Evolutionary conservation across 163 green algal genomes (phyloP), one percentile per base, ranked within the genome.

Genomic region (Chlamydomonas reinhardtii): DNA sequence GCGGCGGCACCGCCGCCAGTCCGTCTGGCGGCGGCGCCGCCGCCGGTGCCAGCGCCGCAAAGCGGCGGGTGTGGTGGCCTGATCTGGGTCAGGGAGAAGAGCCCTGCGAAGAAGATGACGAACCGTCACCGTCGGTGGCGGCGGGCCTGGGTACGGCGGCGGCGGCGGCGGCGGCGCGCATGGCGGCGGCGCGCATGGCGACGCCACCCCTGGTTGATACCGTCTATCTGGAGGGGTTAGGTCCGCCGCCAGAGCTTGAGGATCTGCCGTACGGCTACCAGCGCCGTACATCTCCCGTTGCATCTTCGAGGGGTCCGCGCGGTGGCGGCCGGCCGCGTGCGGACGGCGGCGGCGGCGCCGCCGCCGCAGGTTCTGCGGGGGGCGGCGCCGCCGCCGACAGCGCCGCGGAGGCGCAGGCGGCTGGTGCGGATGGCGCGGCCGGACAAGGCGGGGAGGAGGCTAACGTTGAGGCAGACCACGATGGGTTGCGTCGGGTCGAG

Each of bases 191-290:
- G 20, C 48, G 48, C 12, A 1, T 2, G 5, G 48, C 48, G 6
- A 56, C 48, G 16, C 11, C 54, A 17, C 54, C 31, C 6, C 74
- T 72, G 74, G 32, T 66, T 61, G 74, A 43, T 14, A 69, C 17
- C 2, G 39, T 83, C 16, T 74, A 83, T 25, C 39, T 90, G 69
- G 76, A 87, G 76, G 85, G 85, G 22, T 62, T 90, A 20, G 85
- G 85, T 0, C 85, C 85, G 27, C 68, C 79, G 35, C 15, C 68
- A 15, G 79, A 85, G 56, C 79, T 77, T 24, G 79, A 77, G 52
- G 79, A 85, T 24, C 79, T 85, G 31, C 79, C 79, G 22, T 85
- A 85, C 69, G 79, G 79, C 52, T 78, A 85, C 79, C 79, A 85
- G 66, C 79, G 79, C 52, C 48, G 48, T 56, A 56, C 48, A 2